phyloP scores from a whole-genome alignment of 257 asterid genomes.

The Solanum pinnatisectum region DNA sequence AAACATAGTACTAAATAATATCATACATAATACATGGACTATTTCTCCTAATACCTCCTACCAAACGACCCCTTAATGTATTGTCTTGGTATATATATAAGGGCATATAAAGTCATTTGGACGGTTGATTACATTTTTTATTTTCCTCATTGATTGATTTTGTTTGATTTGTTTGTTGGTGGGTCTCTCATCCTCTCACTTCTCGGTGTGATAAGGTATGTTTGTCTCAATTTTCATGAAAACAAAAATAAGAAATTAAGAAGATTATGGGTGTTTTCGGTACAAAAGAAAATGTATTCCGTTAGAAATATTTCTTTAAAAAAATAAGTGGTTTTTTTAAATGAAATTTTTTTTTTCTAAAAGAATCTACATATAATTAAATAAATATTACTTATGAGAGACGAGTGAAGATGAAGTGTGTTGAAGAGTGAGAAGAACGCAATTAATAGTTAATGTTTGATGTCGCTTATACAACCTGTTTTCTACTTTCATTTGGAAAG shows the following conservation, averaged over 20 bases:
- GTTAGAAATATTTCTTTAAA: not conserved
- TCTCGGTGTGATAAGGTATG: not conserved
- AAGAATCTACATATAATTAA: not conserved
- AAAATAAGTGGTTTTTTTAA: not conserved
- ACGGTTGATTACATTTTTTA: not conserved
- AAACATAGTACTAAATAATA: too few species aligned
- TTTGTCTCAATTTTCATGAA: not conserved
- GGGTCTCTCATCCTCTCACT: not conserved
- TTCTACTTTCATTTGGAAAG: too few species aligned
- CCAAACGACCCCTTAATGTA: not conserved
- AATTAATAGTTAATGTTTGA: too few species aligned
- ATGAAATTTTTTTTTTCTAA: not conserved
- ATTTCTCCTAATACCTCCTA: too few species aligned
- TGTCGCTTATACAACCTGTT: too few species aligned
- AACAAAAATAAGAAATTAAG: not conserved
- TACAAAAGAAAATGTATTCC: not conserved
- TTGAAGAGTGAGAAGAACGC: not conserved
- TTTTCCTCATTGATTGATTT: not conserved
- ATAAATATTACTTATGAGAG: not conserved
- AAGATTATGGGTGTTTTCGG: not conserved
- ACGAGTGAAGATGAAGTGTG: too few species aligned
- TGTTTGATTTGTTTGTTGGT: not conserved
- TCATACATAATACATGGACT: too few species aligned
- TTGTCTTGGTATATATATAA: not conserved
- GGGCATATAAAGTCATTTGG: slow-evolving; percentile 18